A percentile compares a stretch with the other conserved stretches of the same genome.
These are phyloP conservation scores for Inga leiocalycina DNA, from an alignment of 306 rosid genomes.

Conservation along the genomic window DNA sequence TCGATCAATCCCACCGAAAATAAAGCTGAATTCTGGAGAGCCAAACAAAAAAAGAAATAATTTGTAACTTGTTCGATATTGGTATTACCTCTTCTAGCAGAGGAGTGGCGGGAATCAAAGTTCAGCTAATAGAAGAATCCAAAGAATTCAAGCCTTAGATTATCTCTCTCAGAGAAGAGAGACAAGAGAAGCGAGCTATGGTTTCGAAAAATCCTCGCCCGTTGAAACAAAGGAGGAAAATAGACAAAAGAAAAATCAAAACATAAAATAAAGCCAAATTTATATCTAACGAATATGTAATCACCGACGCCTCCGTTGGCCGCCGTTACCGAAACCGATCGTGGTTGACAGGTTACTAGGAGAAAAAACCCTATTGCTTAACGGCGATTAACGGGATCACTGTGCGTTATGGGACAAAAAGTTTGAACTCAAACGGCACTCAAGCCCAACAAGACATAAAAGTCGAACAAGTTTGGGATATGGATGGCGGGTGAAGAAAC, in stretches of 20 bases:
- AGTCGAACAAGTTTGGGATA: background rate
- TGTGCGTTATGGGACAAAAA: constrained; percentile 25
- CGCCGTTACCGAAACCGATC: constrained; percentile 40
- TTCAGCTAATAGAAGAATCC: constrained; percentile 44
- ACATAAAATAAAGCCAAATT: background rate
- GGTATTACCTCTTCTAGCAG: constrained; percentile 56
- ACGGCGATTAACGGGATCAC: constrained; percentile 39
- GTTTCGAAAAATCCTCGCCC: constrained; percentile 85
- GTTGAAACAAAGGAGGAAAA: constrained; percentile 51
- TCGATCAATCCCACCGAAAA: constrained; percentile 42
- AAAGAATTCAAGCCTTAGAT: constrained; percentile 32
- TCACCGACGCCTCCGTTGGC: constrained; percentile 74
- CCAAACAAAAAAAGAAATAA: background rate
- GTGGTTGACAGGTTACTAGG: background rate
- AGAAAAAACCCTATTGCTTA: constrained; percentile 38
- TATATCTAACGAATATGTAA: constrained; percentile 50
- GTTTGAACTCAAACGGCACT: constrained; percentile 32
- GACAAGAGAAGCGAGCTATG: constrained; percentile 21
- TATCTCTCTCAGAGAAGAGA: constrained; percentile 2
- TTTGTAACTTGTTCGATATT: constrained; percentile 10
- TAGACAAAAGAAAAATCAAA: background rate
- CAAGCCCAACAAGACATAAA: background rate
- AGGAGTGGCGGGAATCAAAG: constrained; percentile 70
- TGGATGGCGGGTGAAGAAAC: background rate
- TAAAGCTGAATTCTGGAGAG: constrained; percentile 31